phyloP scores from a whole-genome alignment of 129 eudicot genomes.

The Glebionis coronaria region DNA sequence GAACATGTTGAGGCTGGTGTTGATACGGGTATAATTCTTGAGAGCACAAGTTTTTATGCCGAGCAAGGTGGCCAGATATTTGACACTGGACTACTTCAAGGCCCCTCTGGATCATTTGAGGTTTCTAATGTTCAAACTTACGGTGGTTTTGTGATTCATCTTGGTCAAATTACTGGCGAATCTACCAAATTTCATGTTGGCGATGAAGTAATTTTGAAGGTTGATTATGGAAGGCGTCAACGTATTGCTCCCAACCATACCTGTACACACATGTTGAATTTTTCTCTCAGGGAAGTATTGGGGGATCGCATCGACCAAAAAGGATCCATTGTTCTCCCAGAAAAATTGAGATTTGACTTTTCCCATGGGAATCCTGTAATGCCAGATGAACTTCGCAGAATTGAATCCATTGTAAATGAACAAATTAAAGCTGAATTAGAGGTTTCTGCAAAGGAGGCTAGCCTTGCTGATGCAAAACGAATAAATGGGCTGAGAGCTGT shows the following conservation, averaged over 20 bases:
- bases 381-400: slow-evolving; percentile 71
- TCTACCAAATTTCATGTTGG: slow-evolving; percentile 58
- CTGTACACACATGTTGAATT: slow-evolving; percentile 94
- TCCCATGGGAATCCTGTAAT: slow-evolving; percentile 96
- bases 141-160: slow-evolving; percentile 82
- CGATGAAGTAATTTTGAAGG: slow-evolving; percentile 76
- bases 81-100: slow-evolving; percentile 82
- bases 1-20: slow-evolving; percentile 53
- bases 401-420: slow-evolving; percentile 83
- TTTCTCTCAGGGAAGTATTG: slow-evolving; percentile 91
- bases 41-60: slow-evolving; percentile 88
- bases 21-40: slow-evolving; percentile 74
- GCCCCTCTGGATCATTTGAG: slow-evolving; percentile 64
- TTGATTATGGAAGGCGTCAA: slow-evolving; percentile 74
- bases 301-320: slow-evolving; percentile 93
- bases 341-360: slow-evolving; percentile 88
- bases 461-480: slow-evolving; percentile 73
- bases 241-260: slow-evolving; percentile 96
- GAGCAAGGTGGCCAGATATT: slow-evolving; percentile 99
- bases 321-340: slow-evolving; percentile 98
- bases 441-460: slow-evolving; percentile 84
- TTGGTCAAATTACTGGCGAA: slow-evolving; percentile 60
- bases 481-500: slow-evolving; percentile 84
- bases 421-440: slow-evolving; percentile 82
- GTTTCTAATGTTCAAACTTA: slow-evolving; percentile 75